Base-by-base conservation (phyloP, 148 eudicot genomes). In the Chenopodium album region DNA sequence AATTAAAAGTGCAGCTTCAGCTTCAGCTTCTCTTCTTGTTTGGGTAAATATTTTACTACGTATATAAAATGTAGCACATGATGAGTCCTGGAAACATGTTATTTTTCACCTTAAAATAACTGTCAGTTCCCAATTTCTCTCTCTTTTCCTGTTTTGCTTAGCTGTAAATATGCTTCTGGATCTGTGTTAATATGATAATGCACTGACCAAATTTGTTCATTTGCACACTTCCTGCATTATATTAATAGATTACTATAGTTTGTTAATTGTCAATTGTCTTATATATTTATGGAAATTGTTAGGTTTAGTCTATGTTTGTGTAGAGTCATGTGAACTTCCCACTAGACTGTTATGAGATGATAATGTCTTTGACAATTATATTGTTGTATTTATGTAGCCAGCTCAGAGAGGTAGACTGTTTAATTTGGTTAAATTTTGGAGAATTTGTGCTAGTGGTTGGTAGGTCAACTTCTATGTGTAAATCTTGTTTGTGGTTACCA, bases 101-200 rank as follows among this genome's bases (percentile, higher is more conserved):
- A 34, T 17, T 76, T 77, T 71, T 62, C 29, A 82, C 72, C 84
- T 69, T 77, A 76, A 44, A 54, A 50, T 23, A 56, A 70, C 62
- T 82, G 80, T 70, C 76, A 56, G 14, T 79, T 70, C 66, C 72
- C 80, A 76, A 59, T 84, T 80, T 70, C 52, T 76, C 66, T 69
- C 76, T 29, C 37, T 29, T 83, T 37, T 64, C 28, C 56, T 71
- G 20, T 54, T 66, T 73, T 76, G 72, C 63, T 70, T 52, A 68
- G 73, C 64, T 79, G 81, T 83, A 76, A 62, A 37, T 80, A 65
- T 77, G 68, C 77, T 74, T 74, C 62, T 75, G 79, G 66, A 82
- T 76, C 80, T 68, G 56, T 46, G 77, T 28, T 54, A 76, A 22
- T 76, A 46, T 50, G 62, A 62, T 75, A 62, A 81, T 81, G 32